A percentile compares a stretch with the other conserved stretches of the same genome.
Conservation (phyloP, 345 rosid species). For the Euphorbia lathyris region DNA sequence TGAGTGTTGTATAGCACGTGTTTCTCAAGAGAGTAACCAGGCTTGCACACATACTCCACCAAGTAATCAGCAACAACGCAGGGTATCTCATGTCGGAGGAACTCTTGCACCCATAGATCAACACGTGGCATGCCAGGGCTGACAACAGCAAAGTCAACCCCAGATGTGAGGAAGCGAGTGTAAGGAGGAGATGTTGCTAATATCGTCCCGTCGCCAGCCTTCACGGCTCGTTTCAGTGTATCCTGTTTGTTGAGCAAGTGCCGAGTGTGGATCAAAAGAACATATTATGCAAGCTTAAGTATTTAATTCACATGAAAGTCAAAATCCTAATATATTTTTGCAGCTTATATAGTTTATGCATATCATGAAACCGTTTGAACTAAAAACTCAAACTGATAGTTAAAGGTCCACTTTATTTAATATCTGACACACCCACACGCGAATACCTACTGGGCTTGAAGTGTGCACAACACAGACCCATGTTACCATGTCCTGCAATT, state of each 20-base stretch:
- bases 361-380: too few species aligned
- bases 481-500: too few species aligned
- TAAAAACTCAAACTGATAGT: too few species aligned
- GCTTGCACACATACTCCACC: slow-evolving; percentile 94
- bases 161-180: slow-evolving; percentile 62
- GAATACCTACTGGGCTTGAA: too few species aligned
- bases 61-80: slow-evolving; percentile 81
- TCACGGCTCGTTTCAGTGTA: slow-evolving; percentile 84
- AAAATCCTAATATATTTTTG: background rate
- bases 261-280: background rate
- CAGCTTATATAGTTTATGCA: background rate
- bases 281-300: background rate
- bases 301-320: background rate
- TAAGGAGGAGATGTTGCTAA: slow-evolving; percentile 97
- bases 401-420: too few species aligned
- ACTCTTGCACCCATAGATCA: slow-evolving; percentile 85
- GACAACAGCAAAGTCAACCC: slow-evolving; percentile 72
- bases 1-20: slow-evolving; percentile 74
- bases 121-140: slow-evolving; percentile 71
- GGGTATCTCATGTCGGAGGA: slow-evolving; percentile 74
- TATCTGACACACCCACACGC: too few species aligned
- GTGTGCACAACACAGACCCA: too few species aligned
- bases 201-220: slow-evolving; percentile 90
- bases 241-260: slow-evolving; percentile 49
- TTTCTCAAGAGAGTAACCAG: slow-evolving; percentile 75